Conservation (phyloP, 805 yeast genomes). For the Saccharomycopsis fibuligera region DNA sequence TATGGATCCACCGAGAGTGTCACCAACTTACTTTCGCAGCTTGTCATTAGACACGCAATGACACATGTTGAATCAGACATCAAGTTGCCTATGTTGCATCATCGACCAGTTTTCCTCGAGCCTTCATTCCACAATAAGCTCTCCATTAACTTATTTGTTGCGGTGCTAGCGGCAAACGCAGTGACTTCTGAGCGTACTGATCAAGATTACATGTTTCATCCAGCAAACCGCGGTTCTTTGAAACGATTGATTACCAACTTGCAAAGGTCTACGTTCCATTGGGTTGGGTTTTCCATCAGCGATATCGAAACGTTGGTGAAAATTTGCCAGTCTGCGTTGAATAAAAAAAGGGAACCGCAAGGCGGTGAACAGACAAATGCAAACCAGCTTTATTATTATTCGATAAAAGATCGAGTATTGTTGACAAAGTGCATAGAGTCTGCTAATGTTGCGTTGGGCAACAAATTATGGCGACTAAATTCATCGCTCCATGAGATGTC, state of each 20-base stretch:
- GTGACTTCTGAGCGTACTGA: conserved; percentile 65
- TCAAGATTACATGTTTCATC: conserved; percentile 66
- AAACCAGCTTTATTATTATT: conserved; percentile 29
- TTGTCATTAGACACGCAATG: conserved; percentile 53
- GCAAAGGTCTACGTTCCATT: conserved; percentile 62
- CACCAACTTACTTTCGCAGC: conserved; percentile 35
- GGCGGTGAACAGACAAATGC: no score
- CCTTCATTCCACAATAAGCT: conserved; percentile 60
- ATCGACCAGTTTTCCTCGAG: conserved; percentile 48
- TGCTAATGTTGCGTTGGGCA: conserved; percentile 44
- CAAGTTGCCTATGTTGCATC: conserved; percentile 50
- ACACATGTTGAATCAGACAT: conserved; percentile 50
- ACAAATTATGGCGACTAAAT: conserved; percentile 51
- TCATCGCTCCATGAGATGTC: conserved; percentile 63
- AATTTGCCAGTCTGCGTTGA: conserved; percentile 41
- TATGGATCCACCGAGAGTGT: conserved; percentile 39
- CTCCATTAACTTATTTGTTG: conserved; percentile 56
- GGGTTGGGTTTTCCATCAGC: conserved; percentile 63
- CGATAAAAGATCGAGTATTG: conserved; percentile 34
- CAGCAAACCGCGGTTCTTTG: conserved; percentile 46
- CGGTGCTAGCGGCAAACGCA: conserved; percentile 67
- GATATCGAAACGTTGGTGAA: conserved; percentile 49
- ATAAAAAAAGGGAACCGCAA: conserved; percentile 29
- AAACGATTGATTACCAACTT: conserved; percentile 53
- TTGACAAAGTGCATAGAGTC: conserved; percentile 38